A percentile compares a stretch with the other conserved stretches of the same genome.
Conservation (phyloP, 108 stramenopile genomes). For the Nitzschia sp. region DNA sequence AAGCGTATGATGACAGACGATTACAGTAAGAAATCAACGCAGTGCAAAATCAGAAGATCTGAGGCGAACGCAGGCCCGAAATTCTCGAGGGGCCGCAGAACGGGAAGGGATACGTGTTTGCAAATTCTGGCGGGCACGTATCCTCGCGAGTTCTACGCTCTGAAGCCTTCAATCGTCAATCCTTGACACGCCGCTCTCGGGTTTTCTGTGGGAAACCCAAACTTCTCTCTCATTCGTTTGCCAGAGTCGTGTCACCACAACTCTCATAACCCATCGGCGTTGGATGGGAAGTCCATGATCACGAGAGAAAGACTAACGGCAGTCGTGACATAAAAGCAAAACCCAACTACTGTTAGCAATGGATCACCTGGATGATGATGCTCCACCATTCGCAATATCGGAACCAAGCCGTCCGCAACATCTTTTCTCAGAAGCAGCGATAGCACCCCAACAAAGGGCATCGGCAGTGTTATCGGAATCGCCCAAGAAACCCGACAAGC, state of each 20-base stretch:
- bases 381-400: background rate
- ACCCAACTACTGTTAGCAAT: background rate
- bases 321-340: background rate
- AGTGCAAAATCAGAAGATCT: background rate
- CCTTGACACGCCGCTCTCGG: background rate
- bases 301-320: background rate
- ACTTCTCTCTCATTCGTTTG: background rate
- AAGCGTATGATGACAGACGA: background rate
- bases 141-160: background rate
- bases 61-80: background rate
- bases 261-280: background rate
- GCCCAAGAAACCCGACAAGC: background rate
- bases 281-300: background rate
- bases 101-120: constrained; percentile 2
- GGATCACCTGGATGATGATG: background rate
- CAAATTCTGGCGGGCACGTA: background rate
- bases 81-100: no score
- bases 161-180: background rate
- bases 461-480: background rate
- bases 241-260: background rate
- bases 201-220: no score
- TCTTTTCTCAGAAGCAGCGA: background rate
- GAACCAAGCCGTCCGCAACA: background rate
- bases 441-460: background rate
- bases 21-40: background rate